A percentile compares a stretch with the other conserved stretches of the same genome.
Evolutionary conservation across 805 yeast genomes (phyloP).

Genomic region (Wickerhamomyces chaumierensis): DNA sequence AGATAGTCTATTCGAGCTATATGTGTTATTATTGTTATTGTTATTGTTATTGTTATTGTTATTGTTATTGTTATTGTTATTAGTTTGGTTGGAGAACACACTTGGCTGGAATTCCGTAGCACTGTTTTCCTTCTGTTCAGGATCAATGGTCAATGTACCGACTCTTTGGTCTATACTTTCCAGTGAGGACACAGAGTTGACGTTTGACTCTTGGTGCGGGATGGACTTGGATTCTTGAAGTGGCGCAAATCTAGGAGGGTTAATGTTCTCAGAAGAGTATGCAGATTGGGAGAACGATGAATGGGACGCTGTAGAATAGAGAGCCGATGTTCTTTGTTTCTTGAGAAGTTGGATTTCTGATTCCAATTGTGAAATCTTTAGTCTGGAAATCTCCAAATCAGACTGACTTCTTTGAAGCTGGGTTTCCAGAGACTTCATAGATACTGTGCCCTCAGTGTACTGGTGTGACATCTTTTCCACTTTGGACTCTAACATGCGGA

Average conservation of each 20-base stretch:
- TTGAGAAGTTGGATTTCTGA: slow-evolving; percentile 29
- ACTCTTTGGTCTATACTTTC: slow-evolving; percentile 16
- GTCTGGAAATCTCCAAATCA: slow-evolving; percentile 48
- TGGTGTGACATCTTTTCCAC: slow-evolving; percentile 36
- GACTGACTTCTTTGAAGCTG: slow-evolving; percentile 48
- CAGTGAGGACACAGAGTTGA: slow-evolving; percentile 7
- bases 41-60: no score
- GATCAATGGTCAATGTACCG: slow-evolving; percentile 18
- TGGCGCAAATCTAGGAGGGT: slow-evolving; percentile 5
- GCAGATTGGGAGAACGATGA: not conserved
- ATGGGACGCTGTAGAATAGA: not conserved
- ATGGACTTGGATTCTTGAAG: slow-evolving; percentile 10
- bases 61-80: no score
- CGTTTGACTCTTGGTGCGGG: not conserved
- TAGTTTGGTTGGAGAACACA: no score
- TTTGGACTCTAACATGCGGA: slow-evolving; percentile 12
- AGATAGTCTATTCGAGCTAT: no score
- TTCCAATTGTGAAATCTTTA: slow-evolving; percentile 43
- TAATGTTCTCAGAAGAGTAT: not conserved
- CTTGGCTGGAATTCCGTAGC: not conserved
- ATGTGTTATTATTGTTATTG: slow-evolving; percentile 3
- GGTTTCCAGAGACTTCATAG: slow-evolving; percentile 57
- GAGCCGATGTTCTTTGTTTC: slow-evolving; percentile 17
- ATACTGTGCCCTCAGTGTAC: slow-evolving; percentile 36
- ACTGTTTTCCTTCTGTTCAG: slow-evolving; percentile 18